These are phyloP conservation scores for Esteya vermicola DNA, from an alignment of 2,329 filamentous ascomycete species.

Conservation along the genomic window DNA sequence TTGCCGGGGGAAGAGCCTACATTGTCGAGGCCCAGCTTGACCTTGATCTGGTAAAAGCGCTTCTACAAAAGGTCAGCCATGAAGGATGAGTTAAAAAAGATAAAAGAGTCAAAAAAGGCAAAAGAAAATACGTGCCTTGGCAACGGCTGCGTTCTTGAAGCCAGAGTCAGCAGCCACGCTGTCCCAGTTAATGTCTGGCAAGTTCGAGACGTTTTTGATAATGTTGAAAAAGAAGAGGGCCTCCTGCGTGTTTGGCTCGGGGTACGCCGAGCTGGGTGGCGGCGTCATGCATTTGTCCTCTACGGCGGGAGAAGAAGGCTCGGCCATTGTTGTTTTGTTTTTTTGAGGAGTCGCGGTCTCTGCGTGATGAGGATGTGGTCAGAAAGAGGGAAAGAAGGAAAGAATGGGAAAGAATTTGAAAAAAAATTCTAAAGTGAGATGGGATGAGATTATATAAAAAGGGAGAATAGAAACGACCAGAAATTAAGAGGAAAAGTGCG, in stretches of 20 bases:
- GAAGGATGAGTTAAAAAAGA: not conserved
- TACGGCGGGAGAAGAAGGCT: too few species aligned
- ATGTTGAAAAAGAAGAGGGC: conserved; percentile 30
- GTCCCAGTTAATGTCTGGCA: conserved; percentile 33
- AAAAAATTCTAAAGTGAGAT: too few species aligned
- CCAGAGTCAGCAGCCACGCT: conserved; percentile 25
- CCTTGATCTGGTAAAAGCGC: conserved; percentile 35
- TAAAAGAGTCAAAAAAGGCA: not conserved
- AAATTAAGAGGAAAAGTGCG: too few species aligned
- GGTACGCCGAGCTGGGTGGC: conserved; percentile 6
- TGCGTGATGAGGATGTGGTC: too few species aligned
- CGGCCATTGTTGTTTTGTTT: too few species aligned
- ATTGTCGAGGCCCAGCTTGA: conserved; percentile 25
- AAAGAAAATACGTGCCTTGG: conserved; percentile 21
- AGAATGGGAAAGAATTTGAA: too few species aligned
- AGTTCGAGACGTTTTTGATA: conserved; percentile 26
- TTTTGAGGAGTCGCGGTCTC: too few species aligned
- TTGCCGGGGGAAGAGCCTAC: not conserved
- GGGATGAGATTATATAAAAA: too few species aligned
- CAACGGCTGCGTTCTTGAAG: conserved; percentile 30
- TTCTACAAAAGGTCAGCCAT: not conserved
- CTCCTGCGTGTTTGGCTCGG: conserved; percentile 24
- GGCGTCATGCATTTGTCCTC: not conserved
- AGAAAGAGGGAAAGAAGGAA: too few species aligned
- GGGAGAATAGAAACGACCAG: too few species aligned